Base-by-base conservation (phyloP, 306 rosid genomes). In the Gynostemma pentaphyllum region DNA sequence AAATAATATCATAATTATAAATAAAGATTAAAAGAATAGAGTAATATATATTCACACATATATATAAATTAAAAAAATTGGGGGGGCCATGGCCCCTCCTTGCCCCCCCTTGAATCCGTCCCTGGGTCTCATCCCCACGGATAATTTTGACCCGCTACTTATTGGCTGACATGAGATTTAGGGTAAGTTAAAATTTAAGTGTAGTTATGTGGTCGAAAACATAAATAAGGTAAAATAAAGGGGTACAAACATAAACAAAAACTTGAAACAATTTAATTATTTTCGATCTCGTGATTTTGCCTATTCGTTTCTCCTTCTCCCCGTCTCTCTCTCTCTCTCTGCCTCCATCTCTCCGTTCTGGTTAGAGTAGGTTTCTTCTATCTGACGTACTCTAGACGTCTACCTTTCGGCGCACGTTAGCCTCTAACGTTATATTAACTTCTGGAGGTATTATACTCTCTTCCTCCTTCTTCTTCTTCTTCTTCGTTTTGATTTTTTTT, bases 291-390 rank as follows among this genome's bases (percentile, higher is more conserved):
- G 49, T 53, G 54, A 55, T 32, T 42, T 7, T 29, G 69, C 64
- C 68, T 49, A 51, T 39, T 56, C 47, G 50, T 65, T 72, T 52
- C 45, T 45, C 49, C 28, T 64, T 70, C 62, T 47, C 37, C 40
- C 68, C 41, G 47, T 60, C n/a, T 3, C n/a, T n/a, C 16, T 40
- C 39, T 52, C 32, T 24, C 22, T 32, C 50, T 30, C 40, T 19
- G 3, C 61, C 42, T 32, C 36, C 47, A 27, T 45, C 30, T 9
- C 44, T 19, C 24, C 53, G 36, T 46, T 24, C 75, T 72, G 65
- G 73, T 28, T 68, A 73, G 68, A 63, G 76, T 81, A 78, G 89
- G 84, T 78, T 81, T 74, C 74, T 70, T 71, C 50, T 27, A 34
- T 62, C 67, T 52, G 61, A 72, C 66, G 48, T 46, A 70, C 69